Evolutionary conservation across 1,284 basidiomycete species (phyloP).

Genomic region (Phlebopus sp.): DNA sequence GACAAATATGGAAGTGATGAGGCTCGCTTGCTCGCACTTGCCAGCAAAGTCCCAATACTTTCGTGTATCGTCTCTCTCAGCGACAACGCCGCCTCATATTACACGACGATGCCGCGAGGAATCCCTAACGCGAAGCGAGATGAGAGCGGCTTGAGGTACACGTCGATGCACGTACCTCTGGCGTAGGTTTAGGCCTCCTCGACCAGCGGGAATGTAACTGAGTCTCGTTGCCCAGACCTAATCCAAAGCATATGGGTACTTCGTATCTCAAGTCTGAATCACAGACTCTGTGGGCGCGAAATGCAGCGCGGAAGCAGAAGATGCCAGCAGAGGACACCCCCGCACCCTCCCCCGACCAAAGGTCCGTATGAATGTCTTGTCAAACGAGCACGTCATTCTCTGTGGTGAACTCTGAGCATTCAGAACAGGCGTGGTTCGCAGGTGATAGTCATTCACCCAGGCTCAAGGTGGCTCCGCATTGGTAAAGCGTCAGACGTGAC

Average conservation of each 20-base stretch:
- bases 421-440: slow-evolving; percentile 65
- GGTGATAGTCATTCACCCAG: slow-evolving; percentile 90
- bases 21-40: background rate
- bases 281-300: slow-evolving; percentile 71
- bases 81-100: background rate
- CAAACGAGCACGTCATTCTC: slow-evolving; percentile 6
- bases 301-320: slow-evolving; percentile 51
- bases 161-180: slow-evolving; percentile 75
- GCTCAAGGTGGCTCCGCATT: slow-evolving; percentile 83
- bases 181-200: slow-evolving; percentile 44
- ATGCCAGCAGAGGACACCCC: slow-evolving; percentile 38
- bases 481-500: slow-evolving; percentile 88
- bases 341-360: slow-evolving; percentile 38
- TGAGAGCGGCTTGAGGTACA: slow-evolving; percentile 76
- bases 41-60: background rate
- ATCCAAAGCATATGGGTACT: slow-evolving; percentile 74
- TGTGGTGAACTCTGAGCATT: slow-evolving; percentile 19
- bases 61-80: background rate
- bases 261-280: slow-evolving; percentile 70
- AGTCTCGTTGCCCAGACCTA: slow-evolving; percentile 45
- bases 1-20: slow-evolving; percentile 13
- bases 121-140: slow-evolving; percentile 75
- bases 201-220: slow-evolving; percentile 10
- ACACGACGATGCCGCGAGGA: slow-evolving; percentile 64
- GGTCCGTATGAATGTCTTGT: slow-evolving; percentile 31